Evolutionary conservation across 768 basidiomycete species (phyloP), one percentile per base, ranked within the genome.

Genomic region (Leccinum imitatum): DNA sequence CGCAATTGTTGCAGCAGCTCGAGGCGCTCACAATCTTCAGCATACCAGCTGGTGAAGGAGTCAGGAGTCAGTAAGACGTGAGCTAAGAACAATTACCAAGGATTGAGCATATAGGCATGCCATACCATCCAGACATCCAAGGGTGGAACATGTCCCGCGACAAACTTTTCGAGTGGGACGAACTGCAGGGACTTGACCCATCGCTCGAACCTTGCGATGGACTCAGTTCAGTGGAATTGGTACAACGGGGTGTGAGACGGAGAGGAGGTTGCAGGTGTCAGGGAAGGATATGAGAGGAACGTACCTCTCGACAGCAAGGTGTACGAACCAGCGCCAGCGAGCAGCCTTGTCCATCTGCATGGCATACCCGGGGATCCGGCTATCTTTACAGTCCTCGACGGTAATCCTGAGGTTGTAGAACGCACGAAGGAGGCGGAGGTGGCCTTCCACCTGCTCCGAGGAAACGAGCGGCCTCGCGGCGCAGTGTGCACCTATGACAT

Each of bases 71-170:
- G 7, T 15, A 39, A 54, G 41, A 31, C 30, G 23, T 52, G 4
- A 19, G 53, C 6, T 19, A 37, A 6, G 3, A 25, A 13, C 1
- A 8, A 17, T 64, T 65, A 78, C 78, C 70, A 66, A 11, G 77
- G 77, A 50, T 66, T 76, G 21, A 78, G 74, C 52, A 76, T 19
- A 64, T 79, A 79, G 1, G 77, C 78, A 19, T 78, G 77, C 74
- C 78, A 77, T 19, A 78, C 74, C 76, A 78, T 77, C 69, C 74
- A 73, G 23, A 78, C 77, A 44, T 78, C 78, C 31, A 76, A 30
- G 13, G 77, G 77, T 0, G 77, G 77, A 15, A 75, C 48, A 11
- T 74, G 63, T 4, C 53, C 58, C 23, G 57, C 25, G 33, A 75
- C 59, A 35, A 74, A 74, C 37, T 61, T 63, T 54, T 68, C 71